phyloP scores from a whole-genome alignment of 768 basidiomycete species.

The Suillus subaureus region DNA sequence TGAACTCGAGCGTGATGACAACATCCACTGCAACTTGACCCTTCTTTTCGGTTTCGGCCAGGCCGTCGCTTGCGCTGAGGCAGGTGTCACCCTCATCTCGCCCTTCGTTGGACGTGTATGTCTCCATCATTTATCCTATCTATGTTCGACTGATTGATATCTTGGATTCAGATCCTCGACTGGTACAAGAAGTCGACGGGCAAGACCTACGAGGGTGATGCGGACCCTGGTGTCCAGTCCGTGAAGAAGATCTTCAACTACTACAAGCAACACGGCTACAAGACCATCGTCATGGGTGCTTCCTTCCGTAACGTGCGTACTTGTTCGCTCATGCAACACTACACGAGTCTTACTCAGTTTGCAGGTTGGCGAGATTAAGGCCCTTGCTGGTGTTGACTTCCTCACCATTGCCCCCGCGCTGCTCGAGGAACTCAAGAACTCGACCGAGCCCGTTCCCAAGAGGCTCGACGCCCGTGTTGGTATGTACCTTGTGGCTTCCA shows the following conservation, averaged over 20 bases:
- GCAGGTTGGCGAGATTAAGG: slow-evolving; percentile 88
- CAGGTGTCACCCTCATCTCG: slow-evolving; percentile 97
- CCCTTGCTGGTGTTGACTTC: slow-evolving; percentile 96
- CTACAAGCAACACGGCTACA: slow-evolving; percentile 98
- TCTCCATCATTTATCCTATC: slow-evolving; percentile 20
- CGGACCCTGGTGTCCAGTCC: slow-evolving; percentile 94
- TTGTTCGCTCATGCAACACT: slow-evolving; percentile 9
- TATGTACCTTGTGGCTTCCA: neutral
- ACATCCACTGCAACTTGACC: slow-evolving; percentile 98
- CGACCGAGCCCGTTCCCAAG: slow-evolving; percentile 74
- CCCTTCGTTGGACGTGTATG: slow-evolving; percentile 97
- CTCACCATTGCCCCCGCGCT: slow-evolving; percentile 91
- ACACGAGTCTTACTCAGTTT: slow-evolving; percentile 9
- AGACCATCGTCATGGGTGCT: slow-evolving; percentile 99
- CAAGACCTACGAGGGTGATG: slow-evolving; percentile 85
- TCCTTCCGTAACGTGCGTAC: slow-evolving; percentile 93
- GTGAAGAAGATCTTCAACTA: slow-evolving; percentile 99
- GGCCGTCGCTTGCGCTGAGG: slow-evolving; percentile 98
- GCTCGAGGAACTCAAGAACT: slow-evolving; percentile 91
- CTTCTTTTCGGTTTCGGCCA: slow-evolving; percentile 98
- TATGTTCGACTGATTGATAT: slow-evolving; percentile 13
- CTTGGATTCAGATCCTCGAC: slow-evolving; percentile 81
- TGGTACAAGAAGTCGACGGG: slow-evolving; percentile 97
- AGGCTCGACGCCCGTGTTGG: slow-evolving; percentile 71
- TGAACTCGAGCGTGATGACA: slow-evolving; percentile 88